These are phyloP conservation scores for Metschnikowia borealis DNA, from an alignment of 805 yeast species.

Conservation along the genomic window DNA sequence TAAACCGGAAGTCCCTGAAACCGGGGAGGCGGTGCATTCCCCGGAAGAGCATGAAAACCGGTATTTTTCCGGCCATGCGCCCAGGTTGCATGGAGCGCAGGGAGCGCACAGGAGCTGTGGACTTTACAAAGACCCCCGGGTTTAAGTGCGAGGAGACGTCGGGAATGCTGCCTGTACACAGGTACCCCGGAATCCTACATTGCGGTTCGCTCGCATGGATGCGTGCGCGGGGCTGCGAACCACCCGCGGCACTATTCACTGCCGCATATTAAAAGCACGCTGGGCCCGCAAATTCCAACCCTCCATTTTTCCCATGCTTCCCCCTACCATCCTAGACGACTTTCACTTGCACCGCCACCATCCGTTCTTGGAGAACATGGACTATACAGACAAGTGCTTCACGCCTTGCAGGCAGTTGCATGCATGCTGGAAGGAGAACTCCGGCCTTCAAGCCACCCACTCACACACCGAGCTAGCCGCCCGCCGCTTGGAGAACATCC, in stretches of 20 bases:
- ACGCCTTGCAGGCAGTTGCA: constrained; percentile 18
- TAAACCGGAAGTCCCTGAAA: no score
- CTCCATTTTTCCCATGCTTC: constrained; percentile 2
- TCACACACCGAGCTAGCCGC: constrained; percentile 19
- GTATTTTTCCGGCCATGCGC: neutral
- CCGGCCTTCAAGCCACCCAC: constrained; percentile 16
- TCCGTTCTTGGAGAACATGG: constrained; percentile 25
- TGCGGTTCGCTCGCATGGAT: neutral
- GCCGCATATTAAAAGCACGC: neutral
- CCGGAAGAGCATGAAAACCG: neutral
- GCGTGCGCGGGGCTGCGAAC: neutral
- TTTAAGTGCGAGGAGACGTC: neutral
- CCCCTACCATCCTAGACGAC: constrained; percentile 13
- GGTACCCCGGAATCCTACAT: neutral
- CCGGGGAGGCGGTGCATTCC: no score
- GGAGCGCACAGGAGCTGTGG: neutral
- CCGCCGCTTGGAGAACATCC: constrained; percentile 30
- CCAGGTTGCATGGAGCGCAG: neutral
- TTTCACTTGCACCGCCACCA: constrained; percentile 6
- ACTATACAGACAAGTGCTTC: constrained; percentile 23
- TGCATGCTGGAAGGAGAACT: constrained; percentile 26
- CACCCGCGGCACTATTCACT: neutral
- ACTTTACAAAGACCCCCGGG: neutral
- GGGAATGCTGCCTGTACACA: neutral
- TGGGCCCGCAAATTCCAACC: neutral